A percentile compares a stretch with the other conserved stretches of the same genome.
Evolutionary conservation across 352 stramenopile species (phyloP).

Genomic region (Globisporangium parvum): DNA sequence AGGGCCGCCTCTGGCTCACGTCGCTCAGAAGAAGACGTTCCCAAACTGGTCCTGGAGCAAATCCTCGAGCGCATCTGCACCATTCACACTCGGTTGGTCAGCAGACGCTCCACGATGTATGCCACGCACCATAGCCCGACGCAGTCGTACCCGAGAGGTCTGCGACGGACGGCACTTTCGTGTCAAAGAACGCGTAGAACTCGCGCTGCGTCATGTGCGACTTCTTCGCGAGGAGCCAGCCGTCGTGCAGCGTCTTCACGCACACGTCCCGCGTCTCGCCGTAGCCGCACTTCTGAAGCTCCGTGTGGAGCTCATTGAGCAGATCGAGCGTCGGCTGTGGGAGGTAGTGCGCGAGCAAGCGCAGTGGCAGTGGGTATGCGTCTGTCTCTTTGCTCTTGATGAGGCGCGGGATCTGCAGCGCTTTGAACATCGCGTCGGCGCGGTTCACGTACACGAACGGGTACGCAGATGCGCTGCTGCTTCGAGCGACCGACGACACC

Average conservation of each 20-base stretch:
- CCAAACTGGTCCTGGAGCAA: slow-evolving; percentile 50
- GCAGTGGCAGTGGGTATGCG: slow-evolving; percentile 35
- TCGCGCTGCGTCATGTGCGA: slow-evolving; percentile 37
- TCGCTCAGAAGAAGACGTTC: slow-evolving; percentile 38
- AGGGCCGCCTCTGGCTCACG: neutral
- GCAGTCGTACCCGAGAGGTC: slow-evolving; percentile 40
- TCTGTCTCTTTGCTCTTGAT: slow-evolving; percentile 44
- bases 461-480: slow-evolving; percentile 9
- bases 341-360: slow-evolving; percentile 44
- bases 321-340: slow-evolving; percentile 27
- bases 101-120: neutral
- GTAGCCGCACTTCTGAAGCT: slow-evolving; percentile 23
- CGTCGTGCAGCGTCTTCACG: slow-evolving; percentile 45
- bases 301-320: slow-evolving; percentile 34
- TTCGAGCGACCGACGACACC: neutral
- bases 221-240: slow-evolving; percentile 53
- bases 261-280: slow-evolving; percentile 39
- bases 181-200: slow-evolving; percentile 59
- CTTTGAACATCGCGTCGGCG: slow-evolving; percentile 43
- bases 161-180: slow-evolving; percentile 44
- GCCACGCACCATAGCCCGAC: neutral
- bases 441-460: slow-evolving; percentile 58
- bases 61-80: slow-evolving; percentile 35
- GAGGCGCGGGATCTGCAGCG: slow-evolving; percentile 43
- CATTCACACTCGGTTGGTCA: neutral